These are phyloP conservation scores for Helianthus tuberosus DNA, from an alignment of 129 eudicot genomes.

Conservation along the genomic window DNA sequence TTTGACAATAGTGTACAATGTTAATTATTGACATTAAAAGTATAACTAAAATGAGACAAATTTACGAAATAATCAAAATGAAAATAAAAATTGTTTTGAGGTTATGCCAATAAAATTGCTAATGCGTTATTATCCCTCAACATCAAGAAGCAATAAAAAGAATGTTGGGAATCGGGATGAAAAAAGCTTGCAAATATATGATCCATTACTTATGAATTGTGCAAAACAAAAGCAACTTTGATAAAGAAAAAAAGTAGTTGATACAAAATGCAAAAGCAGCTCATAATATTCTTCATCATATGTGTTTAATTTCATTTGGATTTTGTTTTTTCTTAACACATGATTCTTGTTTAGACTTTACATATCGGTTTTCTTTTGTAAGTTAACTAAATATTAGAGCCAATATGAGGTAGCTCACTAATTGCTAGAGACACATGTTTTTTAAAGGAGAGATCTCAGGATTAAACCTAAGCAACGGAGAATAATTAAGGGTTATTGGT, in stretches of 20 bases:
- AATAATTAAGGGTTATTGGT: no score
- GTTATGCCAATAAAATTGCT: background rate
- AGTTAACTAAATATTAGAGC: background rate
- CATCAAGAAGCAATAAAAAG: slow-evolving; percentile 2
- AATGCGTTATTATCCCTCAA: background rate
- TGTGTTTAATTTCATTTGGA: slow-evolving; percentile 15
- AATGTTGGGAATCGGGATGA: slow-evolving; percentile 33
- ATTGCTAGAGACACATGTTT: no score
- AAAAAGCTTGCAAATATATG: slow-evolving; percentile 38
- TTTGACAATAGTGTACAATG: no score
- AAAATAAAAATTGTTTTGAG: background rate
- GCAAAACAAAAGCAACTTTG: slow-evolving; percentile 42
- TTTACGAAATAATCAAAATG: background rate
- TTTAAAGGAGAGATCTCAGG: no score
- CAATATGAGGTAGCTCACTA: no score
- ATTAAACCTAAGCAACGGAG: no score
- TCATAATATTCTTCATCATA: slow-evolving; percentile 18
- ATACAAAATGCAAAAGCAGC: slow-evolving; percentile 34
- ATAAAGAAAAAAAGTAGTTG: slow-evolving; percentile 21
- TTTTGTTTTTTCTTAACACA: background rate
- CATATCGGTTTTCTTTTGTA: background rate
- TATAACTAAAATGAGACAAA: no score
- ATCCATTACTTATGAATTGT: slow-evolving; percentile 39
- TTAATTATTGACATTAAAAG: no score
- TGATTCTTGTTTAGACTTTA: background rate